phyloP scores from a whole-genome alignment of 768 basidiomycete genomes.

The Lactarius tabidus region DNA sequence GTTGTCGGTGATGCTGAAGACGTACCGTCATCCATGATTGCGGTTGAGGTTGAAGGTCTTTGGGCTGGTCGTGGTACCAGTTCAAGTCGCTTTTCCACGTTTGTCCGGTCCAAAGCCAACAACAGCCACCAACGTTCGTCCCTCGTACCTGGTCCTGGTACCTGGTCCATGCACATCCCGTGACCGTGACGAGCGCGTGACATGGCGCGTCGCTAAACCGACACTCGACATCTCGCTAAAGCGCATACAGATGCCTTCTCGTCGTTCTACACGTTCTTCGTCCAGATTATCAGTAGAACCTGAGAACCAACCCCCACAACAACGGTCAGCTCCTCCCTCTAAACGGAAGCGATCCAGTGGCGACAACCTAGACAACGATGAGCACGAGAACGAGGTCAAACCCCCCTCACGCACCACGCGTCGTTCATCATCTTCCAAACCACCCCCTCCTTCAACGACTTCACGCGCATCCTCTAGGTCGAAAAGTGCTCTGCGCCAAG shows the following conservation, averaged over 20 bases:
- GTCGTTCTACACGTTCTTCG: slow-evolving; percentile 26
- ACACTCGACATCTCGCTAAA: background rate
- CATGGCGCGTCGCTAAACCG: slow-evolving; percentile 17
- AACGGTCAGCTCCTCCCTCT: background rate
- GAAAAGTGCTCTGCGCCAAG: slow-evolving; percentile 4
- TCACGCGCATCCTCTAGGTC: slow-evolving; percentile 18
- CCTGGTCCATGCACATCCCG: slow-evolving; percentile 2
- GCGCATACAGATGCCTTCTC: slow-evolving; percentile 22
- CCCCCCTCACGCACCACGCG: slow-evolving; percentile 20
- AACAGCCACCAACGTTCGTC: background rate
- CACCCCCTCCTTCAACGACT: slow-evolving; percentile 1
- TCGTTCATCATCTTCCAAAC: slow-evolving; percentile 14
- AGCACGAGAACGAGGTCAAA: slow-evolving; percentile 11
- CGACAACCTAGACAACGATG: slow-evolving; percentile 5
- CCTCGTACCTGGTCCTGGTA: background rate
- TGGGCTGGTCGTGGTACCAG: slow-evolving; percentile 25
- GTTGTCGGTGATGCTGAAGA: slow-evolving; percentile 73
- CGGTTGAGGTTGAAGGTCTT: slow-evolving; percentile 23
- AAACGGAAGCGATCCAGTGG: slow-evolving; percentile 24
- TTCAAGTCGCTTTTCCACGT: slow-evolving; percentile 15
- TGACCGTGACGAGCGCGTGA: slow-evolving; percentile 22
- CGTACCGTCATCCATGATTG: slow-evolving; percentile 72
- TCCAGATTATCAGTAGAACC: slow-evolving; percentile 17
- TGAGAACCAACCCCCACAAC: background rate
- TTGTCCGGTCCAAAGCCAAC: background rate